Base-by-base conservation (phyloP, 441 rosid species). In the Mallotus japonicus region DNA sequence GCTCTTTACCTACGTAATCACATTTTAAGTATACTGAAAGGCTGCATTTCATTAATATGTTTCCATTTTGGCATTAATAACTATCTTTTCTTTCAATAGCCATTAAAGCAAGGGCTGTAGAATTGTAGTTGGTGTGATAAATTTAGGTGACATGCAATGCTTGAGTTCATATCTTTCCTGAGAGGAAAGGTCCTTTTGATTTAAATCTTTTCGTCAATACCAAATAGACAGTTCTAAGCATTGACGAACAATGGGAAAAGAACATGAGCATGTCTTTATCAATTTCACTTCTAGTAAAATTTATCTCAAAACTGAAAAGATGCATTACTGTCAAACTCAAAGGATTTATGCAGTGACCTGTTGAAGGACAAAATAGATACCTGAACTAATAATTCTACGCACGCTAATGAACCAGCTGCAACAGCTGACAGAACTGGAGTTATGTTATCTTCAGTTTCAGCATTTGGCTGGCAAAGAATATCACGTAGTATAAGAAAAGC, bases 381-480 rank as follows among this genome's bases (percentile, higher is more conserved):
- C 99, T 95, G 86, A 77, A 90, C 81, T 74, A 95, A 76, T 77
- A 85, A 82, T 73, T 92, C 95, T 75, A 87, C 70, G 83, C 96
- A 89, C 56, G 90, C 76, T 32, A 88, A 74, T 74, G 99, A 95
- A 78, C 89, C 88, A 3, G 99, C 99, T 28, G 97, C 97, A 0
- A 95, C 97, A 22, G 97, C 88, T 46, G 99, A 90, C 83, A 95
- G 73, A 65, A 92, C 62, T 13, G 99, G 97, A 15, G 99, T 90
- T 77, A 92, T 82, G 77, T 75, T 63, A 82, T 95, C 99, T 80
- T 90, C 97, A 19, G 95, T 95, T 83, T 86, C 97, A 42, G 87
- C 85, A 79, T 89, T 91, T 42, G 96, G 93, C 99, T 92, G 93
- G 84, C 86, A 67, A 73, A 24, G 70, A 64, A 57, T 13, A 15